Evolutionary conservation across 2,329 filamentous ascomycete genomes (phyloP), one percentile per base, ranked within the genome.

Genomic region (Trichoderma sp.): DNA sequence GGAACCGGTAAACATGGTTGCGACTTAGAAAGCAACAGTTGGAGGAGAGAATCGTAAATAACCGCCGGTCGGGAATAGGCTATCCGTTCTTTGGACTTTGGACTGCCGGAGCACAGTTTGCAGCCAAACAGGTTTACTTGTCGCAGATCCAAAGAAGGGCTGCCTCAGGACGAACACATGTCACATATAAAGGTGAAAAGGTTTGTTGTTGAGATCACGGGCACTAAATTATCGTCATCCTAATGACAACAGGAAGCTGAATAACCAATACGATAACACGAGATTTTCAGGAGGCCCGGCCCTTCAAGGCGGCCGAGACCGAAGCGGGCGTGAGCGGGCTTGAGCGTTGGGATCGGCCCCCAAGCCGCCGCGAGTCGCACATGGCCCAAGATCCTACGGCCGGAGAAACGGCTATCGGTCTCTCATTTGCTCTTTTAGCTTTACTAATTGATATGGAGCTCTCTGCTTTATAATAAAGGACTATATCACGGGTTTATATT

Each of bases 291-390:
- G 55, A 59, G 55, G 55, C 9, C 66, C 66, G 66, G 66, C 55
- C 34, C 36, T 50, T 68, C 36, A 61, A 65, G 66, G 57, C 34
- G 55, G 58, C 66, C 66, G 66, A 68, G 66, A 68, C 66, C 66
- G 66, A 68, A 32, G 55, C 55, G 36, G 39, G 53, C 17, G 39
- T 43, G n/a, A 34, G 55, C 55, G 55, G 39, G 53, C 15, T 17
- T 32, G n/a, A 34, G 34, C 20, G 28, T 17, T 23, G 58, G 65
- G 65, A 43, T 32, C 36, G 50, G 36, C 36, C 55, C 66, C 66
- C 55, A 68, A 58, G n/a, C 43, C 43, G 23, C 20, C 36, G 26
- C 28, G 23, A 50, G 55, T 57, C 36, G 57, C 66, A 50, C 58
- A 50, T 58, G 66, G 36, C 26, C 26, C 12, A 43, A 15, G 53